phyloP scores from a whole-genome alignment of 2,329 filamentous ascomycete genomes.

The Elsinoe arachidis region DNA sequence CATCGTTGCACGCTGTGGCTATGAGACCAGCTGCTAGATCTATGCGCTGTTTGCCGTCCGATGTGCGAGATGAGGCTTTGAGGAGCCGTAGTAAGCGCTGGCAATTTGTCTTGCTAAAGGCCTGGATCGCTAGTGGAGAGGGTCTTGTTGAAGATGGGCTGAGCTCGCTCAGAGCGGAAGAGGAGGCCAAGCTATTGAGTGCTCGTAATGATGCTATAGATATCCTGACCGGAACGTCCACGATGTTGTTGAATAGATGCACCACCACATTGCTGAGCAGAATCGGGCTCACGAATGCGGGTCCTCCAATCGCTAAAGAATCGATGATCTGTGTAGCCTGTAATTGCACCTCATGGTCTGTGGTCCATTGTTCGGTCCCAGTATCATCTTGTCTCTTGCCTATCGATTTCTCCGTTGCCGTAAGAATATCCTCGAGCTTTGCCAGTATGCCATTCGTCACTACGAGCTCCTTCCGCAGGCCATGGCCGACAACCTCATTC shows the following conservation, averaged over 20 bases:
- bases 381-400: constrained; percentile 42
- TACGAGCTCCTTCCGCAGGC: constrained; percentile 75
- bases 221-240: constrained; percentile 54
- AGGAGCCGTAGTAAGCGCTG: constrained; percentile 58
- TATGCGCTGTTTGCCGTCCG: constrained; percentile 54
- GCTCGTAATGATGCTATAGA: constrained; percentile 66
- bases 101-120: constrained; percentile 57
- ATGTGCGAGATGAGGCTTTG: constrained; percentile 45
- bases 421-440: constrained; percentile 48
- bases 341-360: constrained; percentile 60
- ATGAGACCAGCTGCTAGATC: constrained; percentile 51
- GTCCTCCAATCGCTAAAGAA: constrained; percentile 72
- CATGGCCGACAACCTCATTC: constrained; percentile 82
- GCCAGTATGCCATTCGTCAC: constrained; percentile 61
- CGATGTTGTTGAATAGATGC: constrained; percentile 10
- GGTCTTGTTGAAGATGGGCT: constrained; percentile 10
- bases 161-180: constrained; percentile 32
- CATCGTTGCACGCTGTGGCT: constrained; percentile 57
- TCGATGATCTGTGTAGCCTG: constrained; percentile 79
- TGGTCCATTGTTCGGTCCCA: constrained; percentile 39
- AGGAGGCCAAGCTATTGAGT: constrained; percentile 61
- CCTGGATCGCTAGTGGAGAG: constrained; percentile 19
- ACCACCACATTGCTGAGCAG: constrained; percentile 15
- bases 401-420: constrained; percentile 34
- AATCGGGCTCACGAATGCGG: constrained; percentile 35